phyloP scores from a whole-genome alignment of 495 filamentous ascomycete genomes.

The Tuber melanosporum region DNA sequence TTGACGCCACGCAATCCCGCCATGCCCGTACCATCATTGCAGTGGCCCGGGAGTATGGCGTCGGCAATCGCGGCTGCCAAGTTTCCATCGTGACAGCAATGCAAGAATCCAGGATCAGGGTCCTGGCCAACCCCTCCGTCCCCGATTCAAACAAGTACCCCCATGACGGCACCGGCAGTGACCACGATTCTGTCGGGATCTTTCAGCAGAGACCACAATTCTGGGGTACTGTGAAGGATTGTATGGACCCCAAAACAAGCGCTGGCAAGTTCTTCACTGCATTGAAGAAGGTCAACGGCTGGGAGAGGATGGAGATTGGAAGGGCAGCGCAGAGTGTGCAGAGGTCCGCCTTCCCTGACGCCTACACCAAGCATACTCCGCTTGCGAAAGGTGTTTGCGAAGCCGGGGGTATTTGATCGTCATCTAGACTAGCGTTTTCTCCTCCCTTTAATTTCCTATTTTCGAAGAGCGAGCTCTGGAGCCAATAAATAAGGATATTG shows the following conservation, averaged over 20 bases:
- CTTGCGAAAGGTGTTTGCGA: not conserved
- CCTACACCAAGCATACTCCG: not conserved
- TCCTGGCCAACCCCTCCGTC: constrained; percentile 2
- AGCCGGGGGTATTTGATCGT: not conserved
- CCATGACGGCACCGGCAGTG: not conserved
- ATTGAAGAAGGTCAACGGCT: not conserved
- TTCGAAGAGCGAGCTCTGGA: not conserved
- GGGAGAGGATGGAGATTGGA: not conserved
- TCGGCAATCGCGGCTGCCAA: constrained; percentile 12
- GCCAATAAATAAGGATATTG: not conserved
- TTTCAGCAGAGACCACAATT: not conserved
- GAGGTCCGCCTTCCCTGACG: not conserved
- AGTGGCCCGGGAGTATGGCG: not conserved
- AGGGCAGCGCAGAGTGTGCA: not conserved
- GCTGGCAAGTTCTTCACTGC: not conserved
- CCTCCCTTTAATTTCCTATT: not conserved
- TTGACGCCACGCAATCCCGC: not conserved
- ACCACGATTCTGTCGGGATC: constrained; percentile 7
- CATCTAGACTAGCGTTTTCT: not conserved
- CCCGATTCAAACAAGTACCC: constrained; percentile 11
- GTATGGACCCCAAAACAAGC: not conserved
- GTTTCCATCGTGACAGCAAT: constrained; percentile 6
- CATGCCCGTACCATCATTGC: constrained; percentile 4
- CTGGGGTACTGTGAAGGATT: not conserved
- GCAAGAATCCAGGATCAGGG: constrained; percentile 5